phyloP scores from a whole-genome alignment of 2,329 filamentous ascomycete species.

The Paramyrothecium sp. region DNA sequence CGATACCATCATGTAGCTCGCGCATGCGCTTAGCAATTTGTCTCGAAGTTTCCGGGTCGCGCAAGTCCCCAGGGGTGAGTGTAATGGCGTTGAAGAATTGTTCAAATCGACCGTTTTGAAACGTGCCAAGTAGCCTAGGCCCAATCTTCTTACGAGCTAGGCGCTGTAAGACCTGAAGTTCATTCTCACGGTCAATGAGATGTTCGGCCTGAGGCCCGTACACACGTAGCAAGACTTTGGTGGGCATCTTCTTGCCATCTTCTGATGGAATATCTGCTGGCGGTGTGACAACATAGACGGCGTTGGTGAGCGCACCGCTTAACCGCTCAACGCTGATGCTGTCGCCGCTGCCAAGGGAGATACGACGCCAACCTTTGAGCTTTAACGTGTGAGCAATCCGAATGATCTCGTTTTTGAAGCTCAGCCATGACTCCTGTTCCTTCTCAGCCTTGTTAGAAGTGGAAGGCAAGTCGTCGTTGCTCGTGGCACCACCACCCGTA shows the following conservation, averaged over 20 bases:
- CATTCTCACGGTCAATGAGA: constrained; percentile 88
- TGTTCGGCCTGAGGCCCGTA: constrained; percentile 96
- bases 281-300: constrained; percentile 90
- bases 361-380: constrained; percentile 86
- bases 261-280: constrained; percentile 57
- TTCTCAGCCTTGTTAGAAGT: constrained; percentile 50
- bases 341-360: constrained; percentile 70
- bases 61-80: constrained; percentile 73
- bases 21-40: constrained; percentile 98
- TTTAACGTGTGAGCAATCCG: constrained; percentile 84
- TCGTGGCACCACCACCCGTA: constrained; percentile 43
- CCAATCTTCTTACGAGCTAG: constrained; percentile 92
- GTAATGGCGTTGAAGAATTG: constrained; percentile 87
- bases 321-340: constrained; percentile 70
- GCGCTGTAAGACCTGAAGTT: constrained; percentile 81
- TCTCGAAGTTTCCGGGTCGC: constrained; percentile 77
- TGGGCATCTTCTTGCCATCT: constrained; percentile 44
- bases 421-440: constrained; percentile 75
- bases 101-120: constrained; percentile 93
- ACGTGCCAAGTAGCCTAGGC: constrained; percentile 85
- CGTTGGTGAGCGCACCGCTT: constrained; percentile 92
- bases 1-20: constrained; percentile 91
- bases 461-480: constrained; percentile 40
- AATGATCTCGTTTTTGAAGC: constrained; percentile 90
- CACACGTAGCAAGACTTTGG: constrained; percentile 81